These are phyloP conservation scores for Pseudognaphalium luteoalbum DNA, from an alignment of 129 eudicot genomes.

Conservation along the genomic window DNA sequence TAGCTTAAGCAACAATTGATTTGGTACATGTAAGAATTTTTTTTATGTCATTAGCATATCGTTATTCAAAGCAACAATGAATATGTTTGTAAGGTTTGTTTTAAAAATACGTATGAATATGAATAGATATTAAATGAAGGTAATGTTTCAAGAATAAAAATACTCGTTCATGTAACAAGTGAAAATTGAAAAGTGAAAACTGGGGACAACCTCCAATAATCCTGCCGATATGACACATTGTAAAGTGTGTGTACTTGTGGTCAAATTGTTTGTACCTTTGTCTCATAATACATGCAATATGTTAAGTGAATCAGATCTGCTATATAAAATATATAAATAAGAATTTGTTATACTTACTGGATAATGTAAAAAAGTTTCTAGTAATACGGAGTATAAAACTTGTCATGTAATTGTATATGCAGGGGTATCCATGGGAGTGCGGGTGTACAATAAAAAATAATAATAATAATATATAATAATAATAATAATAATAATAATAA, in stretches of 20 bases:
- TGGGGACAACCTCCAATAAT: neutral
- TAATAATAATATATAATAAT: neutral
- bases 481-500: no score
- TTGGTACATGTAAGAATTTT: no score
- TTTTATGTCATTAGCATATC: no score
- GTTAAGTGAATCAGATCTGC: conserved; percentile 24
- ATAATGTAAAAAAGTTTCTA: neutral
- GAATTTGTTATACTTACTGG: neutral
- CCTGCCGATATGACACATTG: conserved; percentile 16
- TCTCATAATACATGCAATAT: conserved; percentile 14
- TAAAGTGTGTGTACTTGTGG: conserved; percentile 34
- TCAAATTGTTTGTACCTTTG: conserved; percentile 42
- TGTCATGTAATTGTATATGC: conserved; percentile 13
- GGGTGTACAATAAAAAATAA: neutral
- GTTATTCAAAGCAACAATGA: no score
- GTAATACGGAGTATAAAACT: neutral
- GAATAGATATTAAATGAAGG: no score
- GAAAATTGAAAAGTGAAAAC: no score
- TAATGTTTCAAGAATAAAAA: neutral
- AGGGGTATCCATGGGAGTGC: conserved; percentile 12
- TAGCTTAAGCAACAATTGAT: no score
- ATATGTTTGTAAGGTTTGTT: no score
- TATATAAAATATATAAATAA: conserved; percentile 9
- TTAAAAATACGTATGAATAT: no score
- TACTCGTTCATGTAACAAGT: no score